Conservation (phyloP, 2,329 filamentous ascomycete species). For the Aspergillus texensis region DNA sequence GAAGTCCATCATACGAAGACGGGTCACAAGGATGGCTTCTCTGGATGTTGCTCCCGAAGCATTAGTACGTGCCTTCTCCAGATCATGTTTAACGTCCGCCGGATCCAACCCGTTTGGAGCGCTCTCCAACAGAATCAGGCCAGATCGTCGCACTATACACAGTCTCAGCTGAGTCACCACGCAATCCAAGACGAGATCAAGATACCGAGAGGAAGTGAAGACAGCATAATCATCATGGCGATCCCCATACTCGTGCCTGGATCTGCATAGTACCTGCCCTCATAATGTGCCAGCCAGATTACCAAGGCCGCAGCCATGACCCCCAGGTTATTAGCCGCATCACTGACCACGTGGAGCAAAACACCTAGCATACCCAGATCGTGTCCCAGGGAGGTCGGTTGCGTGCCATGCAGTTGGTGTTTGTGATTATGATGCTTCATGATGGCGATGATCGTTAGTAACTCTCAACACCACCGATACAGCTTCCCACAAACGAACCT, state of each 20-base stretch:
- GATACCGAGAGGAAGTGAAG: conserved; percentile 49
- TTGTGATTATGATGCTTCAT: conserved; percentile 7
- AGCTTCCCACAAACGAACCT: background rate
- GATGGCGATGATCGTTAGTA: background rate
- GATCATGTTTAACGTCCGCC: conserved; percentile 66
- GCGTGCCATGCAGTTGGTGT: conserved; percentile 15
- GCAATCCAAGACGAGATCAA: background rate
- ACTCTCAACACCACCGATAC: background rate
- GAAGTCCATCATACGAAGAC: conserved; percentile 1
- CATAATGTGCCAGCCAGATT: conserved; percentile 66
- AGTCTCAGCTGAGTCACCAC: background rate
- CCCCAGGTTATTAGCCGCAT: conserved; percentile 75
- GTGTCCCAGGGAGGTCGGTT: conserved; percentile 45
- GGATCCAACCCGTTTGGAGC: conserved; percentile 62
- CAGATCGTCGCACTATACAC: conserved; percentile 36
- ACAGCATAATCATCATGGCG: conserved; percentile 69
- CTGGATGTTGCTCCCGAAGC: background rate
- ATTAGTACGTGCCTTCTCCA: conserved; percentile 57
- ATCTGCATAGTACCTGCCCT: conserved; percentile 69
- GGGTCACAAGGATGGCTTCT: conserved; percentile 2
- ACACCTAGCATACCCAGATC: conserved; percentile 75
- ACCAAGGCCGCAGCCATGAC: conserved; percentile 71
- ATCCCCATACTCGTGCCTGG: conserved; percentile 71
- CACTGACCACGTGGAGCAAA: conserved; percentile 70
- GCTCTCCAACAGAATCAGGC: conserved; percentile 67